These are phyloP conservation scores for Triadica sebifera DNA, from an alignment of 345 rosid genomes.

Conservation along the genomic window DNA sequence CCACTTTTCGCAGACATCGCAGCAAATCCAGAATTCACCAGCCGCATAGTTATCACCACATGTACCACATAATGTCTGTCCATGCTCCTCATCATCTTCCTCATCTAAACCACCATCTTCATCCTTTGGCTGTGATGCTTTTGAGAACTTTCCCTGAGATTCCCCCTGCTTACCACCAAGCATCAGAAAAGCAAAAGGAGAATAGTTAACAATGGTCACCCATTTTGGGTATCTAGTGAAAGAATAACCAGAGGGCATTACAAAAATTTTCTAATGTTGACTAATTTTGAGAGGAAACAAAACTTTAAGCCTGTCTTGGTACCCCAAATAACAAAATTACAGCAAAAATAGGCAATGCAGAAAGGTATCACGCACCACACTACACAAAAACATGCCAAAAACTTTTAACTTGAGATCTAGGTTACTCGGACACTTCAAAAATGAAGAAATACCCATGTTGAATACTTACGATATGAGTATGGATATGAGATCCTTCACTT, in stretches of 20 bases:
- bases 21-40: slow-evolving; percentile 85
- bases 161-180: slow-evolving; percentile 25
- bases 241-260: not conserved
- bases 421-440: too few species aligned
- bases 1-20: slow-evolving; percentile 83
- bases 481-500: too few species aligned
- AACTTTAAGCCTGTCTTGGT: not conserved
- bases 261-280: not conserved
- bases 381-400: not conserved
- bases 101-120: slow-evolving; percentile 54
- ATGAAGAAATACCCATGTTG: too few species aligned
- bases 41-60: slow-evolving; percentile 73
- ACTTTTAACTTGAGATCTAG: not conserved
- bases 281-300: not conserved
- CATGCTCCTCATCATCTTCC: slow-evolving; percentile 61
- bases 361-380: not conserved
- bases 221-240: not conserved
- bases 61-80: slow-evolving; percentile 74
- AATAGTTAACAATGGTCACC: not conserved
- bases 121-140: slow-evolving; percentile 37
- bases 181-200: not conserved
- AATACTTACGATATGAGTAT: too few species aligned
- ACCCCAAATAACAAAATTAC: not conserved
- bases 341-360: not conserved
- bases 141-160: slow-evolving; percentile 45